These are phyloP conservation scores for Pestalotiopsis sp. DNA, from an alignment of 2,329 filamentous ascomycete genomes.

Conservation along the genomic window DNA sequence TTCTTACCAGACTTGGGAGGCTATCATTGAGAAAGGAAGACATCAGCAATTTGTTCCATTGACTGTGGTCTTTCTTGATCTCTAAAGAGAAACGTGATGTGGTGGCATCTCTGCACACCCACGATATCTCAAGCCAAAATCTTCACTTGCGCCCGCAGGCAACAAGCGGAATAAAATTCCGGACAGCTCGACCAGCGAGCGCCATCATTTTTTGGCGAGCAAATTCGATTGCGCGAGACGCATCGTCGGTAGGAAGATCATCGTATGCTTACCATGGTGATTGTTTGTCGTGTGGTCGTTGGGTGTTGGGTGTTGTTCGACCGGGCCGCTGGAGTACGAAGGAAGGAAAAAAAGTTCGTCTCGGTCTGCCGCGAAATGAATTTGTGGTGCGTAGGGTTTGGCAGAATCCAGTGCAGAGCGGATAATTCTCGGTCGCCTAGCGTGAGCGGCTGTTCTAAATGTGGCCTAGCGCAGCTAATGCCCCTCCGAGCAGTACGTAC, in stretches of 20 bases:
- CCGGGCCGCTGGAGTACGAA: constrained; percentile 38
- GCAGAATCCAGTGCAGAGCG: constrained; percentile 15
- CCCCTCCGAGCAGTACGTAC: constrained; percentile 8
- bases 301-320: constrained; percentile 41
- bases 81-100: constrained; percentile 75
- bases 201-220: constrained; percentile 26
- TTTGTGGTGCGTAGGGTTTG: constrained; percentile 31
- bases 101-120: constrained; percentile 55
- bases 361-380: constrained; percentile 20
- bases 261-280: constrained; percentile 63
- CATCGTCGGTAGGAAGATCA: constrained; percentile 32
- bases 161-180: constrained; percentile 40
- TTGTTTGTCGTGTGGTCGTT: constrained; percentile 54
- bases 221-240: constrained; percentile 28
- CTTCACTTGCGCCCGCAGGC: constrained; percentile 56
- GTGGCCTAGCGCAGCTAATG: constrained; percentile 1
- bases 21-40: constrained; percentile 99
- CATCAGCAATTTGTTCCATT: constrained; percentile 87
- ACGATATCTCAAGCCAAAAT: constrained; percentile 64
- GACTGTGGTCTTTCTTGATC: constrained; percentile 81
- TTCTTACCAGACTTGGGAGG: constrained; percentile 98
- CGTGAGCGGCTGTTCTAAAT: not conserved
- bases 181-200: constrained; percentile 36
- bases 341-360: constrained; percentile 32
- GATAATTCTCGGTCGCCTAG: constrained; percentile 10